phyloP scores from a whole-genome alignment of 768 basidiomycete genomes.

The Suillus plorans region DNA sequence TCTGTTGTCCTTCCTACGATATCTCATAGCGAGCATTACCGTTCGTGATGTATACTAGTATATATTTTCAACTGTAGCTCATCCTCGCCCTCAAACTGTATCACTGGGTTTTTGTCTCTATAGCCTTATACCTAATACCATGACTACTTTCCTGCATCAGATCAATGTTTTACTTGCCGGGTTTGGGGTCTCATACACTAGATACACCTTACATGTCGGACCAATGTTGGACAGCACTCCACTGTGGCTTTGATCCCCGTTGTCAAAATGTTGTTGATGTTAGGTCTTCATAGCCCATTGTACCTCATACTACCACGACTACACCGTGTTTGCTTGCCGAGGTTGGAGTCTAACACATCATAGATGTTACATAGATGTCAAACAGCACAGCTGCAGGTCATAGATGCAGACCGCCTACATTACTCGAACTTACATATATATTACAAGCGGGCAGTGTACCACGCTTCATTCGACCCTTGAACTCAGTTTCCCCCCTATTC shows the following conservation, averaged over 20 bases:
- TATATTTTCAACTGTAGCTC: not conserved
- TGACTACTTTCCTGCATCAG: not conserved
- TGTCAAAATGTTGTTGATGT: not conserved
- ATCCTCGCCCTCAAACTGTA: not conserved
- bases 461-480: too few relatives aligned
- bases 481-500: too few relatives aligned
- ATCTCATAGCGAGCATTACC: not conserved
- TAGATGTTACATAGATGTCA: too few relatives aligned
- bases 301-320: not conserved
- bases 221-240: not conserved
- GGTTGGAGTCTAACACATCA: not conserved
- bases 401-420: not conserved
- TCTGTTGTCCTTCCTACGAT: not conserved
- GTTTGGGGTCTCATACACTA: not conserved
- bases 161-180: not conserved
- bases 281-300: not conserved
- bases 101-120: not conserved
- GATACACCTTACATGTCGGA: not conserved
- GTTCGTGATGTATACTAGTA: not conserved
- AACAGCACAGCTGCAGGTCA: not conserved
- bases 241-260: not conserved
- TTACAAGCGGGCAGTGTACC: not conserved
- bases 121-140: slow-evolving; percentile 2
- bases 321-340: not conserved
- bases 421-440: not conserved